Percentiles rank a stretch among this genome's conserved stretches.
These are phyloP conservation scores for Cladophialophora chaetospira DNA, from an alignment of 2,329 filamentous ascomycete species.

Conservation along the genomic window DNA sequence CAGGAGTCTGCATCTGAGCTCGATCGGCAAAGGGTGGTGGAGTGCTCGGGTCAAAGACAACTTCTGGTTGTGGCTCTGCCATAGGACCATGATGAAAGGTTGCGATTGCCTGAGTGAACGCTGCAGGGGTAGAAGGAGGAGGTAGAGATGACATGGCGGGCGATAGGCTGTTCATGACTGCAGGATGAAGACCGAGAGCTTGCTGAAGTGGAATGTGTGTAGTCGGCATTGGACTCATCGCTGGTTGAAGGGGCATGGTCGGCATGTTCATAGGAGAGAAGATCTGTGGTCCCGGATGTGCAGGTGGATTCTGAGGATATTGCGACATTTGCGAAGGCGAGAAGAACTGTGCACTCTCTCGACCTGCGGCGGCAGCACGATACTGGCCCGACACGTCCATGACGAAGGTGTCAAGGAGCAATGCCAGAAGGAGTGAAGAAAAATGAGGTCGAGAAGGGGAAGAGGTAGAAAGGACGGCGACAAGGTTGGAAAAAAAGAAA, in stretches of 20 bases:
- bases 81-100: not conserved
- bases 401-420: slow-evolving; percentile 6
- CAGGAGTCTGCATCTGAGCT: slow-evolving; percentile 25
- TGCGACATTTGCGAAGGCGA: not conserved
- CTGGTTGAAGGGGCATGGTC: not conserved
- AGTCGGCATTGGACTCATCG: not conserved
- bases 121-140: not conserved
- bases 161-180: not conserved
- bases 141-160: not conserved
- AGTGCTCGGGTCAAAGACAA: slow-evolving; percentile 21
- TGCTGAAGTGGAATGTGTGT: not conserved
- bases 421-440: slow-evolving; percentile 6
- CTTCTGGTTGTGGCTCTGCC: not conserved
- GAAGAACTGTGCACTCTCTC: not conserved
- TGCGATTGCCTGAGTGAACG: not conserved
- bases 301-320: not conserved
- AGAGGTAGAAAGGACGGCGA: not conserved
- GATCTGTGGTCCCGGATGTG: not conserved
- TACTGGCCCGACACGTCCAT: slow-evolving; percentile 5
- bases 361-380: not conserved
- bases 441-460: not conserved
- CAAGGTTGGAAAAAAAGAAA: not conserved
- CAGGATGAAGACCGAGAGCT: not conserved
- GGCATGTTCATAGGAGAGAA: not conserved
- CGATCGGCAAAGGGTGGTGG: slow-evolving; percentile 32